Evolutionary conservation across 306 rosid genomes (phyloP), one percentile per base, ranked within the genome.

Genomic region (Medicago lupulina): DNA sequence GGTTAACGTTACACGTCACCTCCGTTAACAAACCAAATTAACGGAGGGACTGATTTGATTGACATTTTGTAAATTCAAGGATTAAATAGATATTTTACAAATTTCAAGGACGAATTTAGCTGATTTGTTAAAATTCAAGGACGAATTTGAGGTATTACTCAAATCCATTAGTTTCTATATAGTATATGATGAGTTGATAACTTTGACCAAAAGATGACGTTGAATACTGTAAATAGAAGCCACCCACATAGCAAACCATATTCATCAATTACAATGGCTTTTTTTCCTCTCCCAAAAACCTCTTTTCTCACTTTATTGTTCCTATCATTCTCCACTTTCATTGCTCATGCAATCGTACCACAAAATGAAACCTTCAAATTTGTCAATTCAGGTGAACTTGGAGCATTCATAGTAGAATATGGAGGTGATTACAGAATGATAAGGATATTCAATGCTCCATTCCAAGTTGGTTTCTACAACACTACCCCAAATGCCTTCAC

Each of bases 381-480:
- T 13, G 84, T 62, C 1, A 87, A 86, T 64, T 70, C 83, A 5
- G 97, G 90, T 23, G 97, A 86, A 9, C 57, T 87, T 8, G 89
- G 93, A 1, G 85, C 77, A 0, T 87, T 2, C 76, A 17, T 80
- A 16, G 81, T 81, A 0, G 97, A 90, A 74, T 92, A 90, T 43
- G 90, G 71, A 7, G 92, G 43, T 28, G 68, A 43, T 72, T 89
- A 89, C 67, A 66, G 92, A 13, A 21, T 25, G 67, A 67, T 85
- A 13, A 15, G 23, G 53, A 38, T 71, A 25, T 83, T 67, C 73
- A 68, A 50, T 16, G 41, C 90, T 0, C 96, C 91, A 0, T 92
- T 89, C 75, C 91, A 89, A 67, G 75, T 92, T 9, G 76, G 77
- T n/a, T 92, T 92, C 79, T 89, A 89, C 85, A 89, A 92, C 76